Evolutionary conservation across 2,329 filamentous ascomycete species (phyloP), one percentile per base, ranked within the genome.

Genomic region (Cordyceps fumosorosea): DNA sequence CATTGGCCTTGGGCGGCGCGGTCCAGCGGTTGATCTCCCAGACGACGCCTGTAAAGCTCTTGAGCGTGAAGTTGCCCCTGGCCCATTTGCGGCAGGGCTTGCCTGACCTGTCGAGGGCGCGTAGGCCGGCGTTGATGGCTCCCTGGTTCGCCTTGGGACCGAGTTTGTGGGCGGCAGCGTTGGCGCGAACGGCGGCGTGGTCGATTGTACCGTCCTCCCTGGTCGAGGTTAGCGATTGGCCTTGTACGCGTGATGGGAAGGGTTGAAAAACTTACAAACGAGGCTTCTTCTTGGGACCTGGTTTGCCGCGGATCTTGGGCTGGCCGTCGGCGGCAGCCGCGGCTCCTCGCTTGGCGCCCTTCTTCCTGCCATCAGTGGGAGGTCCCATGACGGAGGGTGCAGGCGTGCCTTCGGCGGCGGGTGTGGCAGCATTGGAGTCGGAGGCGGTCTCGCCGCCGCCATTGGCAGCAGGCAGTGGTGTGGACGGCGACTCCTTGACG

Each of bases 81-180:
- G 86, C 82, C 95, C 95, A 99, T 74, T 88, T 93, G 66, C 93
- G 90, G 75, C 93, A 97, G 11, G 95, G 93, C 71, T 93, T 90
- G 67, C 93, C 93, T 8, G 89, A 89, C 64, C 93, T 88, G 75
- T 99, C 95, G 66, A 99, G 89, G 14, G 95, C 93, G 61, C 95
- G 91, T 56, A 99, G 87, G 58, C 91, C 91, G 60, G 95, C 95
- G 73, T 99, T 99, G 81, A 99, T 99, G 64, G 93, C 93, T 66
- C 95, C 95, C 70, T 93, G 90, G 74, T 97, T 98, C 57, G 93
- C 93, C 76, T 97, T 98, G 67, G 95, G 95, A 3, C 93, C 93
- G 29, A 98, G 88, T 75, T 96, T 96, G 76, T 93, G 90, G 56
- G 81, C 80, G 60, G 81, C 81, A 6, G 78, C 77, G 52, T 62